Conservation (phyloP, 2,329 filamentous ascomycete species). For the Penicillium sp. region DNA sequence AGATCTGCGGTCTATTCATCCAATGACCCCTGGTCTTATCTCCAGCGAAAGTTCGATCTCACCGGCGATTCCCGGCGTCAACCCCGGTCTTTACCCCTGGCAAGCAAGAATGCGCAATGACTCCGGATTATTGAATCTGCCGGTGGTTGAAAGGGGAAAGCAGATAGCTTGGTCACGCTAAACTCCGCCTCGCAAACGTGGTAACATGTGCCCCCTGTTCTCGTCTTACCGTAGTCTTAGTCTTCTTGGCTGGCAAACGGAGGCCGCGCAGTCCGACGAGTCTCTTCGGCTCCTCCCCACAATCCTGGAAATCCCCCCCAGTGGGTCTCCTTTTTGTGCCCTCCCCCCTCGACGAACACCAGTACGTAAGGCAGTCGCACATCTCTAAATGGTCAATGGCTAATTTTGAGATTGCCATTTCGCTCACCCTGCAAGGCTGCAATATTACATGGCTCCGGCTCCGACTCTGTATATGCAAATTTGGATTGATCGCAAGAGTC, state of each 20-base stretch:
- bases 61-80: not conserved
- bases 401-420: not conserved
- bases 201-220: not conserved
- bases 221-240: not conserved
- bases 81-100: not conserved
- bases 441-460: not conserved
- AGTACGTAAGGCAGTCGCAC: not conserved
- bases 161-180: not conserved
- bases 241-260: not conserved
- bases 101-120: not conserved
- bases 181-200: not conserved
- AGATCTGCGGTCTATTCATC: no score
- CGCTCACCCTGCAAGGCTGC: not conserved
- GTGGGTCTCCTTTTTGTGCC: not conserved
- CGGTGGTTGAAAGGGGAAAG: not conserved
- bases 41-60: no score
- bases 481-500: not conserved
- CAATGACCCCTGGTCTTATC: no score
- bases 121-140: not conserved
- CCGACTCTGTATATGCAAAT: not conserved
- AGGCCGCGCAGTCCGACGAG: not conserved
- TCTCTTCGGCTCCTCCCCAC: conserved; percentile 1
- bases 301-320: not conserved
- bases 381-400: not conserved
- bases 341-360: no score